These are phyloP conservation scores for Drechslera avenae DNA, from an alignment of 2,329 filamentous ascomycete genomes.

Conservation along the genomic window DNA sequence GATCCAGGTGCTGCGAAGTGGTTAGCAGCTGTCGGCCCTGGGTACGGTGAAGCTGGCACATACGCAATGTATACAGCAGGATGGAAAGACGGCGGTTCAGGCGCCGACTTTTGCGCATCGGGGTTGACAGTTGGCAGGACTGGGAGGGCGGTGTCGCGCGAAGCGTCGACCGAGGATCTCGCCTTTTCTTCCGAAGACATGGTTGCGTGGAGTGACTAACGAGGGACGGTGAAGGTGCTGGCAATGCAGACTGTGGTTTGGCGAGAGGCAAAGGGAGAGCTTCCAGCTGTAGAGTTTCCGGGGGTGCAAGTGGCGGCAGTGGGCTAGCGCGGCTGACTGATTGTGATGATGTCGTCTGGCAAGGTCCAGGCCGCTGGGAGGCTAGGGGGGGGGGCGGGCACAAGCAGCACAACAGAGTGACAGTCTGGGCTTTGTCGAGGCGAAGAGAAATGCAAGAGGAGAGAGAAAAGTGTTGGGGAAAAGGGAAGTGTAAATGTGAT, in stretches of 20 bases:
- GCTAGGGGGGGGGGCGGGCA: conserved; percentile 29
- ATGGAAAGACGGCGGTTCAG: conserved; percentile 68
- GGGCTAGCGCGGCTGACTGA: conserved; percentile 32
- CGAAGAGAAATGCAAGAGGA: conserved; percentile 19
- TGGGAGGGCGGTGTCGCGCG: conserved; percentile 63
- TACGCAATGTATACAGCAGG: conserved; percentile 83
- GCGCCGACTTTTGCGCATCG: conserved; percentile 68
- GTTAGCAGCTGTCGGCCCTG: conserved; percentile 24
- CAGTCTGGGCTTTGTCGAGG: conserved; percentile 24
- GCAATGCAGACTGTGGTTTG: conserved; percentile 13
- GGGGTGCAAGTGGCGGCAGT: conserved; percentile 17
- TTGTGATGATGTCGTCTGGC: conserved; percentile 6
- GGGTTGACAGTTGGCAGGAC: conserved; percentile 83
- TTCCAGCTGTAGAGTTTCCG: conserved; percentile 22
- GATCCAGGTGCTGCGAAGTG: conserved; percentile 77
- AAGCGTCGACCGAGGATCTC: conserved; percentile 78
- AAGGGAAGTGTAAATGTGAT: conserved; percentile 22
- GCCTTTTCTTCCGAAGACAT: conserved; percentile 76
- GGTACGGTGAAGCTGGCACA: conserved; percentile 52
- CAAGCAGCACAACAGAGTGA: conserved; percentile 33
- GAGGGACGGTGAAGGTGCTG: conserved; percentile 26
- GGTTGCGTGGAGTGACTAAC: conserved; percentile 27
- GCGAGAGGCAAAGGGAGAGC: conserved; percentile 24
- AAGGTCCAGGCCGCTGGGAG: conserved; percentile 12
- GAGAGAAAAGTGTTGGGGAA: conserved; percentile 32